These are phyloP conservation scores for Debaryomyces maramus DNA, from an alignment of 805 yeast genomes.

Conservation along the genomic window DNA sequence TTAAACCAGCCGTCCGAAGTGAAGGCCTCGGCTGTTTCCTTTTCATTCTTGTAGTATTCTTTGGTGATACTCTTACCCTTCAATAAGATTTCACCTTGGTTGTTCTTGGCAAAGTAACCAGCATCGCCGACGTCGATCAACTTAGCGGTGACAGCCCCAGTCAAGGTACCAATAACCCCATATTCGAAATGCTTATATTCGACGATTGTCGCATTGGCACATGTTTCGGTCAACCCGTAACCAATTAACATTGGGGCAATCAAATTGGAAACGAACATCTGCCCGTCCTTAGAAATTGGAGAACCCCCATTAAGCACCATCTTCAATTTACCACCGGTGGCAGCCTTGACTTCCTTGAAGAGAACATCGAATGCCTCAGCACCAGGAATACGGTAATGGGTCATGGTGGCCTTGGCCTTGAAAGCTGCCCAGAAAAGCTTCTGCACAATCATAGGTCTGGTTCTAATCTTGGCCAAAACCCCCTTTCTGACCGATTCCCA, in stretches of 20 bases:
- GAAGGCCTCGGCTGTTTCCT: conserved; percentile 76
- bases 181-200: conserved; percentile 65
- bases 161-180: conserved; percentile 80
- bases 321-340: conserved; percentile 89
- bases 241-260: conserved; percentile 89
- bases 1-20: conserved; percentile 88
- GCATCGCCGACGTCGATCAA: conserved; percentile 89
- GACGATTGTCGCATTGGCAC: conserved; percentile 79
- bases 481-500: conserved; percentile 98
- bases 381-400: conserved; percentile 71
- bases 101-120: conserved; percentile 84
- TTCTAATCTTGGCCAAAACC: conserved; percentile 69
- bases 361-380: conserved; percentile 69
- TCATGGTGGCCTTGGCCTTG: conserved; percentile 66
- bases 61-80: conserved; percentile 70
- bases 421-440: conserved; percentile 88
- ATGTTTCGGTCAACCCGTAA: conserved; percentile 95
- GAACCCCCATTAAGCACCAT: conserved; percentile 88
- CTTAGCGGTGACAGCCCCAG: conserved; percentile 83
- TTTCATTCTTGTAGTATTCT: conserved; percentile 79
- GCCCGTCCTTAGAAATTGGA: conserved; percentile 79
- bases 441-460: conserved; percentile 65
- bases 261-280: conserved; percentile 71
- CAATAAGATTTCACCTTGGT: conserved; percentile 90
- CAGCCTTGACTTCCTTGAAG: conserved; percentile 85